Conservation (phyloP, 163 green algal species). For the Prototheca stagnorum region DNA sequence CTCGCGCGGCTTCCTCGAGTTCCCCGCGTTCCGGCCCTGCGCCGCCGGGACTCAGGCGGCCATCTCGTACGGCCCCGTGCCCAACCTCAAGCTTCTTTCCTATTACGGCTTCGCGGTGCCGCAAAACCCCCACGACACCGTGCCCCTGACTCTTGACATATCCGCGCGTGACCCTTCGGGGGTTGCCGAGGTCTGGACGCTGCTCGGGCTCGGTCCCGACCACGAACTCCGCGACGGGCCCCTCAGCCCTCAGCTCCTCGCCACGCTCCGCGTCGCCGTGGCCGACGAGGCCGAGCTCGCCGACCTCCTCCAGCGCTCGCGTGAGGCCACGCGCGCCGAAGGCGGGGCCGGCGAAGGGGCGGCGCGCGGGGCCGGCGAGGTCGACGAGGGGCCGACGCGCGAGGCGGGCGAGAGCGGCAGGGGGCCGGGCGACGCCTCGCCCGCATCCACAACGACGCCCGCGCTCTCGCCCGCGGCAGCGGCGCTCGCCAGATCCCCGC, state of each 20-base stretch:
- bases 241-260: conserved; percentile 12
- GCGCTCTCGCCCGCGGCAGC: too few species aligned
- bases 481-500: too few species aligned
- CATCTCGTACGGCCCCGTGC: conserved; percentile 51
- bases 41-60: conserved; percentile 27
- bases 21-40: conserved; percentile 29
- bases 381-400: too few species aligned
- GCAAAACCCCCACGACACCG: conserved; percentile 43
- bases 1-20: conserved; percentile 16
- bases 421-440: too few species aligned
- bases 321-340: not conserved
- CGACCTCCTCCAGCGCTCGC: not conserved
- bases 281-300: conserved; percentile 13
- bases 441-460: too few species aligned
- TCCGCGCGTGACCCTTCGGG: not conserved
- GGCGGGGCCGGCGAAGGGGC: too few species aligned
- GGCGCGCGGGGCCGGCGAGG: too few species aligned
- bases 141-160: conserved; percentile 20
- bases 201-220: conserved; percentile 7
- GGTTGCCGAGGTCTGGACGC: not conserved
- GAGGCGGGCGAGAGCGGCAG: not conserved
- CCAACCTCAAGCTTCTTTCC: conserved; percentile 50
- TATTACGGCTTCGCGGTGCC: conserved; percentile 38
- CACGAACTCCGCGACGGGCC: conserved; percentile 11
- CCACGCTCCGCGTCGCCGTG: conserved; percentile 12